Evolutionary conservation across 345 rosid genomes (phyloP).

Genomic region (Eutrema heterophyllum): DNA sequence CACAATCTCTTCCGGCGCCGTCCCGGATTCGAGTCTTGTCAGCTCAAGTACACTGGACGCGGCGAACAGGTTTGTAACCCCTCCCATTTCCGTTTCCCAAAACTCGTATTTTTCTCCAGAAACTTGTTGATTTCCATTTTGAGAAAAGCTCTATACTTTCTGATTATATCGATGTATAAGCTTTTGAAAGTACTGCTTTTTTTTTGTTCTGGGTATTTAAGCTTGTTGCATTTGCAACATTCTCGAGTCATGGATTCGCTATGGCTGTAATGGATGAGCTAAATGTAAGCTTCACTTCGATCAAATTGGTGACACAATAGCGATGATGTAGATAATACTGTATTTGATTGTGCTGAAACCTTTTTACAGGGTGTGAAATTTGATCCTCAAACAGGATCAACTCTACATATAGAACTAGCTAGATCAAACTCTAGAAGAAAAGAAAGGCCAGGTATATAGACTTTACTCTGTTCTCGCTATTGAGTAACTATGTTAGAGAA

Average conservation of each 20-base stretch:
- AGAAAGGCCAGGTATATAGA: constrained; percentile 51
- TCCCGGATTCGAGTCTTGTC: constrained; percentile 69
- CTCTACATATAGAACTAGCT: constrained; percentile 78
- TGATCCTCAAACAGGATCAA: constrained; percentile 74
- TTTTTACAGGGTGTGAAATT: constrained; percentile 65
- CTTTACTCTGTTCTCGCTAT: not conserved
- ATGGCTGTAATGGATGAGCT: constrained; percentile 62
- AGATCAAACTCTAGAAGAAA: constrained; percentile 81
- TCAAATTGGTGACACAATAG: not conserved
- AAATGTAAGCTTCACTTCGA: constrained; percentile 50
- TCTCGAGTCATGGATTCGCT: constrained; percentile 65
- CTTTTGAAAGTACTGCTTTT: not conserved
- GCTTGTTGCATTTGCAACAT: constrained; percentile 94
- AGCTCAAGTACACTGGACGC: constrained; percentile 92
- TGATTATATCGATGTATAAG: not conserved
- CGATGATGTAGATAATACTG: not conserved
- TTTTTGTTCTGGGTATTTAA: constrained; percentile 16
- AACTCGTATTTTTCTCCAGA: not conserved
- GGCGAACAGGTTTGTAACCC: constrained; percentile 65
- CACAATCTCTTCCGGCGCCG: constrained; percentile 84
- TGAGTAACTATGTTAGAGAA: not conserved
- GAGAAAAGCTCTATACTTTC: not conserved
- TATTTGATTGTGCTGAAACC: constrained; percentile 6
- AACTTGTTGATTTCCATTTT: not conserved
- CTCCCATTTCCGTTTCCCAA: not conserved